Evolutionary conservation across 225 moss, liverwort and hornwort species (phyloP).

Genomic region (Physcomitrium patens): DNA sequence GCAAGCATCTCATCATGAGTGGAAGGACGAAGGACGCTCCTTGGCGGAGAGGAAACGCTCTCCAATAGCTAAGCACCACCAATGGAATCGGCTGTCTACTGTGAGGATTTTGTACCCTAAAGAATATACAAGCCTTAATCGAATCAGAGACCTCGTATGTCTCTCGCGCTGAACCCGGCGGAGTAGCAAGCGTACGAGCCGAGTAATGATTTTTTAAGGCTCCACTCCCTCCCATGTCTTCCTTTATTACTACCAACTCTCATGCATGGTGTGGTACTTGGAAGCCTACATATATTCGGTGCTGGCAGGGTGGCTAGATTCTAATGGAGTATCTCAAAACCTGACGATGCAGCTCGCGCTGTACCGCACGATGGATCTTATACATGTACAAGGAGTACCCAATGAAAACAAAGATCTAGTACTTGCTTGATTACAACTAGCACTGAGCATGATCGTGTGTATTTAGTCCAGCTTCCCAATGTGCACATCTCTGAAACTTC

Average conservation of each 20-base stretch:
- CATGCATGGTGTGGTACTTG: conserved; percentile 23
- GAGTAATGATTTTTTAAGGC: conserved; percentile 16
- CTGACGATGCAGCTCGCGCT: conserved; percentile 14
- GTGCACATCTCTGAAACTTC: too few species aligned
- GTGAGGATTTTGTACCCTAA: conserved; percentile 13
- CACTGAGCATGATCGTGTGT: too few species aligned
- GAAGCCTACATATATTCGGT: not conserved
- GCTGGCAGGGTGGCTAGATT: conserved; percentile 31
- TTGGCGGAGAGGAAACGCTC: not conserved
- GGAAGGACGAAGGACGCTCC: conserved; percentile 16
- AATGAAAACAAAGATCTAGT: too few species aligned
- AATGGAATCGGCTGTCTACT: conserved; percentile 19
- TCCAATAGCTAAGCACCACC: not conserved
- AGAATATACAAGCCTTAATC: conserved; percentile 1
- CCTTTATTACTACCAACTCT: not conserved
- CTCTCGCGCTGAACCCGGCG: not conserved
- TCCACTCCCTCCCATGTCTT: not conserved
- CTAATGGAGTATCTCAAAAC: conserved; percentile 15
- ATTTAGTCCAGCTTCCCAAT: not conserved
- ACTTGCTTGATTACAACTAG: too few species aligned
- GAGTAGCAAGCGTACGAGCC: conserved; percentile 9
- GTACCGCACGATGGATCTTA: conserved; percentile 21
- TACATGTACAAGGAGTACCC: conserved; percentile 21
- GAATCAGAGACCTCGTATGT: conserved; percentile 26
- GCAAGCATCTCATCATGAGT: not conserved